Base-by-base conservation (phyloP, 2,329 filamentous ascomycete genomes). In the Coniochaeta sp. region DNA sequence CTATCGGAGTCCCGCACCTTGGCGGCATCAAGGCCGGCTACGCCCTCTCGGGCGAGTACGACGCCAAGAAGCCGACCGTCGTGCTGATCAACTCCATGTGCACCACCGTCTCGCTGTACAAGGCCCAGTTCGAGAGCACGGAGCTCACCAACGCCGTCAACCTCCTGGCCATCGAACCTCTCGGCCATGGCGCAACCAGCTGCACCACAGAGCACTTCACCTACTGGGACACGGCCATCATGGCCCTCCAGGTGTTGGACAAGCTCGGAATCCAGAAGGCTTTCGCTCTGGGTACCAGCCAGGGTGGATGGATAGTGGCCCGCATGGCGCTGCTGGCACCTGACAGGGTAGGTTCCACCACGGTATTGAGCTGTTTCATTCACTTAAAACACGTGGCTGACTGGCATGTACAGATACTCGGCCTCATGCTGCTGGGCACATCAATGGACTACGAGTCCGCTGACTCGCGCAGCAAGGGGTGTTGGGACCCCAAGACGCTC, bases 221-320 rank as follows among this genome's bases (percentile, higher is more conserved):
- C 2, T 79, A 78, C 65, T 80, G 77, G 77, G 77, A 80, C 60
- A 65, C 75, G 3, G 76, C 77, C 42, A 64, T 70, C 53, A 74
- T 83, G 74, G 72, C 73, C 10, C 63, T 81, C 8, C 78, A 83
- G 64, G 76, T 79, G 1, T 68, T 83, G 69, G 73, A 80, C 33
- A 68, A 68, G 5, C 67, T 80, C 3, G 67, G 68, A 2, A 67
- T 79, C 24, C 49, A 67, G 16, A 73, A 73, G 65, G 75, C 73
- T 0, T 79, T 76, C 55, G 70, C 71, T 1, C 60, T 79, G 8
- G 77, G 77, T 16, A 78, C 75, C 8, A 76, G 72, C 51, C 75
- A 78, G 60, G 76, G 76, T 20, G 77, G 75, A 2, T 79, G 75
- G 75, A 68, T 79, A 20, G 70, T 72, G 2, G 61, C 67, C 3